phyloP scores from a whole-genome alignment of 371 early-diverging fungal species.

The Mucor lusitanicus region DNA sequence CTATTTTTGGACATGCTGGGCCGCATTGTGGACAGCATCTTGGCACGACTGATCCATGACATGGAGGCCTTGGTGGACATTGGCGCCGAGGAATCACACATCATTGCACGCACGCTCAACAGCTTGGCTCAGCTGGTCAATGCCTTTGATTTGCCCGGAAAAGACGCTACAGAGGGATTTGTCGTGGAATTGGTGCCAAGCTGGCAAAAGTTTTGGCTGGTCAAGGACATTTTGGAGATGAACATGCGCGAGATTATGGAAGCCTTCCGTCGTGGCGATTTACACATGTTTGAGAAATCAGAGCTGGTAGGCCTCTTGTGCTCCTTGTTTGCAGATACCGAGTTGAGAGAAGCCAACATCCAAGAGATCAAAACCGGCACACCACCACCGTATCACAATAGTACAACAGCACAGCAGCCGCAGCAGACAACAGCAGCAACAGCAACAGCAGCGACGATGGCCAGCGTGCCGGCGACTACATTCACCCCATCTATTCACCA shows the following conservation, averaged over 20 bases:
- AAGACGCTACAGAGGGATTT: constrained; percentile 37
- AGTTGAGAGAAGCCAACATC: constrained; percentile 61
- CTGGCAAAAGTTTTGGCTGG: constrained; percentile 61
- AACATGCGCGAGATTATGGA: constrained; percentile 74
- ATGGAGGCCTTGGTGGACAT: constrained; percentile 64
- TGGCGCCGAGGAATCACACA: constrained; percentile 69
- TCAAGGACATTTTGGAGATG: constrained; percentile 69
- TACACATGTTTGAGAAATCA: constrained; percentile 56
- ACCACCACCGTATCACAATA: background rate
- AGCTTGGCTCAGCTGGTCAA: constrained; percentile 55
- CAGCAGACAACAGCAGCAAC: background rate
- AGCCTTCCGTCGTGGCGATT: constrained; percentile 52
- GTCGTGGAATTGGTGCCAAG: constrained; percentile 42
- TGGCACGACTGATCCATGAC: constrained; percentile 52
- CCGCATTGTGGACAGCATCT: constrained; percentile 46
- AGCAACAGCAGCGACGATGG: background rate
- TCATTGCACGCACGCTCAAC: constrained; percentile 54
- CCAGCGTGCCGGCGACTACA: background rate
- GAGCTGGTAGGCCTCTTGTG: constrained; percentile 63
- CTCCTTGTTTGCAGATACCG: constrained; percentile 75
- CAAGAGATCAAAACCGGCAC: constrained; percentile 53
- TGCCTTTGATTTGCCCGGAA: constrained; percentile 50
- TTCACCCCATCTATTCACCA: background rate
- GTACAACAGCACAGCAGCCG: background rate
- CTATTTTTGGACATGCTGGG: constrained; percentile 44